phyloP scores from a whole-genome alignment of 208 protist species.

The Plasmodiophora brassicae region DNA sequence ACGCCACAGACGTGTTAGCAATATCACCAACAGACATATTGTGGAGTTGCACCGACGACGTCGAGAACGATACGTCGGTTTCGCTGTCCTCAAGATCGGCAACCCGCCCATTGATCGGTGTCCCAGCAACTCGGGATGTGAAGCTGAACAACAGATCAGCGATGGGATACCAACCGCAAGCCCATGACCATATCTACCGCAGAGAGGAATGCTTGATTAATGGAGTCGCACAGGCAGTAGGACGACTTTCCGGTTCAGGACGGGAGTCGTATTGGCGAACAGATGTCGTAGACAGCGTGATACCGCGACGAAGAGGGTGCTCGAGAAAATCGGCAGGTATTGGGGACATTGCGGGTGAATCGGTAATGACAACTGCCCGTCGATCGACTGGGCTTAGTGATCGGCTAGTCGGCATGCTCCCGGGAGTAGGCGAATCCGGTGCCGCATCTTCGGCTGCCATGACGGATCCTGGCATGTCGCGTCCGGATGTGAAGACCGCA shows the following conservation, averaged over 20 bases:
- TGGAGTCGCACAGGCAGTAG: not conserved
- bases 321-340: not conserved
- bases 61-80: no score
- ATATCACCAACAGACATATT: no score
- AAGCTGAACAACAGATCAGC: not conserved
- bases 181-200: not conserved
- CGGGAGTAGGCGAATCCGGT: not conserved
- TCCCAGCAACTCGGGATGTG: not conserved
- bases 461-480: not conserved
- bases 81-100: not conserved
- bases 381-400: not conserved
- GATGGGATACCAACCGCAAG: not conserved
- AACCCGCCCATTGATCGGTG: not conserved
- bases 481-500: not conserved
- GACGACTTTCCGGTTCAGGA: not conserved
- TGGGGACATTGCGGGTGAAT: not conserved
- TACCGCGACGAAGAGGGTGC: not conserved
- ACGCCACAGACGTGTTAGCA: no score
- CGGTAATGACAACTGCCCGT: not conserved
- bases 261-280: no score
- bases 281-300: not conserved
- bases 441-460: not conserved
- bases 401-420: not conserved
- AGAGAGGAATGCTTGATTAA: slow-evolving; percentile 11
- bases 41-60: no score